phyloP scores from a whole-genome alignment of 2,329 filamentous ascomycete species.

The Lachnellula suecica region DNA sequence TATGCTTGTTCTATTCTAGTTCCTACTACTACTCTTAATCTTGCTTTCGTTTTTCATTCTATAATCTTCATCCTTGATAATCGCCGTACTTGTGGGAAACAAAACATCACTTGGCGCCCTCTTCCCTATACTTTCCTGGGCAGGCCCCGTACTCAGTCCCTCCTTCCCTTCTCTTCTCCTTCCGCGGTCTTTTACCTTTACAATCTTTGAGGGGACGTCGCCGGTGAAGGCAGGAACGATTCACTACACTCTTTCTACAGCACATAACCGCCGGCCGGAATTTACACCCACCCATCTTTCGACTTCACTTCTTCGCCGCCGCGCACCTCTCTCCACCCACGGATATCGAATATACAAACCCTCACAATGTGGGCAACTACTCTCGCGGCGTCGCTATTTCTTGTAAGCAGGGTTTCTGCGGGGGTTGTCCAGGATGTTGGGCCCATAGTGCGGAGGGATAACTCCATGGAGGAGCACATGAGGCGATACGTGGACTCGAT shows the following conservation, averaged over 20 bases:
- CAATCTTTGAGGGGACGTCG: slow-evolving; percentile 9
- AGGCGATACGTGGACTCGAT: slow-evolving; percentile 31
- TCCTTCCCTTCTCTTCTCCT: slow-evolving; percentile 21
- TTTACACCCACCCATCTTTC: slow-evolving; percentile 10
- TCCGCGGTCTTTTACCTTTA: slow-evolving; percentile 8
- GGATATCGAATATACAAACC: slow-evolving; percentile 1
- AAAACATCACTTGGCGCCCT: slow-evolving; percentile 22
- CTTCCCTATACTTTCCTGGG: slow-evolving; percentile 22
- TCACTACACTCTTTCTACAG: slow-evolving; percentile 18
- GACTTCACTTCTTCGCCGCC: slow-evolving; percentile 3
- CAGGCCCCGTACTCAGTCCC: slow-evolving; percentile 25
- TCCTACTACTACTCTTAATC: slow-evolving; percentile 10
- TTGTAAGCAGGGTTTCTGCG: slow-evolving; percentile 28
- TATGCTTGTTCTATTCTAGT: slow-evolving; percentile 10
- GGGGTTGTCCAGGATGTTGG: slow-evolving; percentile 22
- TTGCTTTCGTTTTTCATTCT: slow-evolving; percentile 14
- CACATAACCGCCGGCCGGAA: slow-evolving; percentile 26
- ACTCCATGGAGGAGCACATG: slow-evolving; percentile 26
- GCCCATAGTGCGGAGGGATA: slow-evolving; percentile 23
- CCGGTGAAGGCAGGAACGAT: slow-evolving; percentile 16
- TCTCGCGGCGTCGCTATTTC: slow-evolving; percentile 22
- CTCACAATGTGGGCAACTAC: slow-evolving; percentile 22
- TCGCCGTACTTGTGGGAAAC: slow-evolving; percentile 17
- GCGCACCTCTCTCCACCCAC: background rate
- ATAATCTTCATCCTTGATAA: slow-evolving; percentile 11